phyloP scores from a whole-genome alignment of 1,284 basidiomycete genomes.

The Coniophora puteana region DNA sequence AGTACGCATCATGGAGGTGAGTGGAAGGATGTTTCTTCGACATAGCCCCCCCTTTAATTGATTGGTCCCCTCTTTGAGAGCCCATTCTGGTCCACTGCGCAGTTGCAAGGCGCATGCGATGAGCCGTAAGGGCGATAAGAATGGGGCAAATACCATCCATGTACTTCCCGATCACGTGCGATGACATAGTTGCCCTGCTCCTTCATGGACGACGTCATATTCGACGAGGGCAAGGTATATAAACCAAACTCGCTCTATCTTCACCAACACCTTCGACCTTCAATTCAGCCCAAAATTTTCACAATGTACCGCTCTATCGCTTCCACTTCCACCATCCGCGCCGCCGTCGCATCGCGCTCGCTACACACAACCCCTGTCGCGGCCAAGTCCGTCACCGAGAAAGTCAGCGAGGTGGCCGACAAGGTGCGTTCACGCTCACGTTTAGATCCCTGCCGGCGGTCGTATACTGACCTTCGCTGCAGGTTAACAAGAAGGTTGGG shows the following conservation, averaged over 20 bases:
- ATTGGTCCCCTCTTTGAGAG: too few species aligned
- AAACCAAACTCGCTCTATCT: conserved; percentile 1
- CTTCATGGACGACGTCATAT: conserved; percentile 10
- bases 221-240: conserved; percentile 1
- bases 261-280: neutral
- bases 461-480: neutral
- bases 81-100: too few species aligned
- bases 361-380: conserved; percentile 47
- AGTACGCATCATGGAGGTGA: too few species aligned
- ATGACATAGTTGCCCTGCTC: conserved; percentile 5
- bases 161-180: conserved; percentile 4
- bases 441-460: neutral
- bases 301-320: conserved; percentile 4
- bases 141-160: too few species aligned
- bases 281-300: conserved; percentile 1
- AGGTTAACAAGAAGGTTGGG: conserved; percentile 65
- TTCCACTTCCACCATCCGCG: neutral
- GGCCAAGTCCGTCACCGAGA: conserved; percentile 55
- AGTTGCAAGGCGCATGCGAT: too few species aligned
- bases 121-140: too few species aligned
- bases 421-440: conserved; percentile 35
- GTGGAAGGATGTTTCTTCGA: too few species aligned
- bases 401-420: conserved; percentile 56
- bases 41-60: too few species aligned
- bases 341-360: conserved; percentile 20